These are phyloP conservation scores for Neltuma alba DNA, from an alignment of 306 rosid genomes.

Conservation along the genomic window DNA sequence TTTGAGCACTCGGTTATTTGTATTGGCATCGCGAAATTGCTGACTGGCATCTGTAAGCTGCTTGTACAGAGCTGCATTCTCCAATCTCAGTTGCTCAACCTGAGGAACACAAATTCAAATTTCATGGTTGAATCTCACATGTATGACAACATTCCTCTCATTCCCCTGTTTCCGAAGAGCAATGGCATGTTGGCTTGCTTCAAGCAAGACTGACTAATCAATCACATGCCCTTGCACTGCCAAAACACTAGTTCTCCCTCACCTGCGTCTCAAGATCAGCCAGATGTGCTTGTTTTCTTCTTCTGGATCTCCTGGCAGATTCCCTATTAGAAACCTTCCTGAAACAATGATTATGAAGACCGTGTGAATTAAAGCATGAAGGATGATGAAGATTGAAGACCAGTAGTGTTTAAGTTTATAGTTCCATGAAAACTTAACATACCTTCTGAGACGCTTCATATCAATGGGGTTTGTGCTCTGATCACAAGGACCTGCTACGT, in stretches of 20 bases:
- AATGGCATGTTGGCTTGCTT: neutral
- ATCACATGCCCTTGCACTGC: neutral
- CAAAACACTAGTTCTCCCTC: conserved; percentile 16
- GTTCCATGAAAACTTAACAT: neutral
- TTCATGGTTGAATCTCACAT: neutral
- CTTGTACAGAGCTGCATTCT: conserved; percentile 53
- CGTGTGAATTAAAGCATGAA: neutral
- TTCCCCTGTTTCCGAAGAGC: neutral
- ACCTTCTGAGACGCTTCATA: conserved; percentile 69
- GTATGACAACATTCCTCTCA: neutral
- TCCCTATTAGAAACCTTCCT: conserved; percentile 48
- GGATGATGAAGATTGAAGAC: neutral
- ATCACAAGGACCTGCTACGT: conserved; percentile 59
- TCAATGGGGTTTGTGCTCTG: conserved; percentile 53
- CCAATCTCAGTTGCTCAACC: conserved; percentile 67
- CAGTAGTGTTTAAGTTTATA: neutral
- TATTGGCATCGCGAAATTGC: conserved; percentile 69
- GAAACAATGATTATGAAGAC: neutral
- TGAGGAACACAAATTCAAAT: conserved; percentile 28
- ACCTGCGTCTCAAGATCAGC: conserved; percentile 44
- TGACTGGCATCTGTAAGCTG: conserved; percentile 70
- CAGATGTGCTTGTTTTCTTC: conserved; percentile 47
- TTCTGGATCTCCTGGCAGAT: conserved; percentile 51
- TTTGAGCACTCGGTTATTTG: conserved; percentile 68
- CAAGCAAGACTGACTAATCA: conserved; percentile 5